phyloP scores from a whole-genome alignment of 2,329 filamentous ascomycete genomes.

The Bipolaris gigantea region DNA sequence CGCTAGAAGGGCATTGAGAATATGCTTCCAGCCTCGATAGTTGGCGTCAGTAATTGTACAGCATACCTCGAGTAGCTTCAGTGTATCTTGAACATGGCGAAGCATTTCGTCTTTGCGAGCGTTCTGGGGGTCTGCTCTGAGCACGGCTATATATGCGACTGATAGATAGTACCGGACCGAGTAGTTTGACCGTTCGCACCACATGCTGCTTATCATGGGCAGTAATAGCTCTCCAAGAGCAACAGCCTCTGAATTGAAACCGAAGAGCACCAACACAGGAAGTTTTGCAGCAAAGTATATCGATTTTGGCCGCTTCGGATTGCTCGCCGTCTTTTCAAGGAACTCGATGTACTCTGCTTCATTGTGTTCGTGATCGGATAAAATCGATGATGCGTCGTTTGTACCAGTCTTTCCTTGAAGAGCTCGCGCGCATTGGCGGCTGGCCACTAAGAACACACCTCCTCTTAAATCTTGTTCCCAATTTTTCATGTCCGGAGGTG shows the following conservation, averaged over 20 bases:
- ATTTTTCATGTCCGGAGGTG: slow-evolving; percentile 72
- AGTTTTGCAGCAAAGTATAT: slow-evolving; percentile 65
- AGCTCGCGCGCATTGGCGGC: slow-evolving; percentile 68
- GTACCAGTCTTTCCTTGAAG: slow-evolving; percentile 72
- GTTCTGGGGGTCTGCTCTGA: slow-evolving; percentile 44
- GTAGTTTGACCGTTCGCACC: slow-evolving; percentile 50
- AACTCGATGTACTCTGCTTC: slow-evolving; percentile 58
- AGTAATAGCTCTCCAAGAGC: slow-evolving; percentile 48
- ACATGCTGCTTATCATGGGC: slow-evolving; percentile 47
- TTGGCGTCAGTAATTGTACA: slow-evolving; percentile 68
- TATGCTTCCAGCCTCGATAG: slow-evolving; percentile 68
- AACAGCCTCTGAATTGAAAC: slow-evolving; percentile 48
- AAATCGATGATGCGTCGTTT: slow-evolving; percentile 56
- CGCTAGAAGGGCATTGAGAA: slow-evolving; percentile 69
- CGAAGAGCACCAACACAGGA: slow-evolving; percentile 48
- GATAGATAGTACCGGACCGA: slow-evolving; percentile 49
- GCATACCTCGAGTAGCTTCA: slow-evolving; percentile 66
- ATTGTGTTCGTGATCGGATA: slow-evolving; percentile 70
- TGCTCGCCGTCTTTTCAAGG: slow-evolving; percentile 53
- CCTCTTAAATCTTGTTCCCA: slow-evolving; percentile 73
- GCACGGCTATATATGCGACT: slow-evolving; percentile 45
- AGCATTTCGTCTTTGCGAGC: slow-evolving; percentile 54
- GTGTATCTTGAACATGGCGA: slow-evolving; percentile 57
- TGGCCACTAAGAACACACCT: slow-evolving; percentile 67
- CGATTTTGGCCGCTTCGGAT: slow-evolving; percentile 65